A percentile compares a stretch with the other conserved stretches of the same genome.
Evolutionary conservation across 2,329 filamentous ascomycete genomes (phyloP).

Genomic region (Talaromyces sp.): DNA sequence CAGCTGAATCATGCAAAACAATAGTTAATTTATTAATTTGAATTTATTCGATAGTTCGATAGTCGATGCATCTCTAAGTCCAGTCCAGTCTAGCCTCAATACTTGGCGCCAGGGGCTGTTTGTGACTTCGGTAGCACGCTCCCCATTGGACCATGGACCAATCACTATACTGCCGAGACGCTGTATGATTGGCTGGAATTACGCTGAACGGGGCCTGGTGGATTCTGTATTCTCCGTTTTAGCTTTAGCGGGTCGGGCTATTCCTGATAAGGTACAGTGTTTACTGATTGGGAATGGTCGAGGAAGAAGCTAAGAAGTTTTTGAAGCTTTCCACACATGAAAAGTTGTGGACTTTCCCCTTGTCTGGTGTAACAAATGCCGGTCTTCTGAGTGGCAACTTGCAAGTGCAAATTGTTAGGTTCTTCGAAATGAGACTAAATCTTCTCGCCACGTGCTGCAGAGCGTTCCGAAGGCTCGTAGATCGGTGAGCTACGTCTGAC

Average conservation of each 20-base stretch:
- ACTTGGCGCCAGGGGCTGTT: neutral
- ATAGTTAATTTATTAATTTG: too few species aligned
- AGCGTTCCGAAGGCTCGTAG: too few species aligned
- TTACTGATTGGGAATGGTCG: neutral
- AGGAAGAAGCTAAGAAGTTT: constrained; percentile 4
- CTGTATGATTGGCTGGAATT: neutral
- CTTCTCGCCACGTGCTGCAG: too few species aligned
- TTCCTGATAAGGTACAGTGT: neutral
- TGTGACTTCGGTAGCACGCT: neutral
- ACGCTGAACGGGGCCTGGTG: neutral
- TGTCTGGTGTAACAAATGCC: neutral
- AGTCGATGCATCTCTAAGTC: neutral
- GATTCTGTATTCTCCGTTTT: neutral
- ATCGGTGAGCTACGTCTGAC: too few species aligned
- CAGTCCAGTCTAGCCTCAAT: neutral
- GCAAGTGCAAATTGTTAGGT: too few species aligned
- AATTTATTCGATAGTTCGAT: neutral
- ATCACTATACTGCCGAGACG: neutral
- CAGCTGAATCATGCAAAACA: neutral
- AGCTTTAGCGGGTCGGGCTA: neutral
- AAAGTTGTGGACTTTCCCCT: neutral
- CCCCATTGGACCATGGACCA: neutral
- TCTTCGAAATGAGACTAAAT: too few species aligned
- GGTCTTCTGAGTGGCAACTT: too few species aligned
- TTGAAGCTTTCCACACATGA: neutral